Percentiles rank a stretch among this genome's conserved stretches.
Conservation (phyloP, 2,329 filamentous ascomycete genomes). For the Passalora sequoiae region DNA sequence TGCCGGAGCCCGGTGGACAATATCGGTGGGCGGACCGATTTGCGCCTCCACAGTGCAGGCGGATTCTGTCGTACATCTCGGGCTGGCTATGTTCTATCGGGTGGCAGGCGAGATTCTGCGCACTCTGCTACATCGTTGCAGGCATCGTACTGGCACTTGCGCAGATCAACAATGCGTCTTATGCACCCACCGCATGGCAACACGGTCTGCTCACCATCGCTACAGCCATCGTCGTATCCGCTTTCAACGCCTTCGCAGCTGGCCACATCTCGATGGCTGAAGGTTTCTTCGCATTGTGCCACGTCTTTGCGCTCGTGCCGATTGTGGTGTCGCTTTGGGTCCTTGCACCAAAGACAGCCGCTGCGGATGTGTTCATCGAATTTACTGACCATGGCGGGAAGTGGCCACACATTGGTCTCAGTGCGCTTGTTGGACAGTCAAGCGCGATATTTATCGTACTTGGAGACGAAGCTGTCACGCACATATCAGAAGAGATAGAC, state of each 20-base stretch:
- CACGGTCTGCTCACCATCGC: slow-evolving; percentile 25
- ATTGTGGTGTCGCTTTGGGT: slow-evolving; percentile 30
- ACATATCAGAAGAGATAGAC: slow-evolving; percentile 43
- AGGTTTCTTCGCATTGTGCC: slow-evolving; percentile 30
- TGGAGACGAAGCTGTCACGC: slow-evolving; percentile 37
- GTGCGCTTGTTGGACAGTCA: slow-evolving; percentile 39
- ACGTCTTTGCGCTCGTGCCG: slow-evolving; percentile 32
- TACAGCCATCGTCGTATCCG: slow-evolving; percentile 17
- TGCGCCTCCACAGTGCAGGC: slow-evolving; percentile 39
- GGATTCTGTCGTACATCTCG: slow-evolving; percentile 44
- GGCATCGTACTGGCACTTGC: slow-evolving; percentile 45
- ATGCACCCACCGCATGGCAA: slow-evolving; percentile 23
- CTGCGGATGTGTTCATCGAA: slow-evolving; percentile 27
- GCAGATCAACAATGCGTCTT: slow-evolving; percentile 35
- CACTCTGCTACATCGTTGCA: slow-evolving; percentile 42
- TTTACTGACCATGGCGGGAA: slow-evolving; percentile 37
- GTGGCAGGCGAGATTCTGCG: slow-evolving; percentile 44
- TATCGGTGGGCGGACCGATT: slow-evolving; percentile 39
- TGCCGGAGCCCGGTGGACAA: slow-evolving; percentile 27
- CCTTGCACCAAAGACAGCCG: slow-evolving; percentile 18
- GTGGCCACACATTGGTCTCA: slow-evolving; percentile 36
- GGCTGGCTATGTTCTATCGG: slow-evolving; percentile 31
- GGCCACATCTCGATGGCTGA: slow-evolving; percentile 29
- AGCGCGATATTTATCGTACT: slow-evolving; percentile 29
- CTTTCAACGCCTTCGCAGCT: slow-evolving; percentile 30